phyloP scores from a whole-genome alignment of 495 filamentous ascomycete species.

The Penicillium macrosclerotiorum region DNA sequence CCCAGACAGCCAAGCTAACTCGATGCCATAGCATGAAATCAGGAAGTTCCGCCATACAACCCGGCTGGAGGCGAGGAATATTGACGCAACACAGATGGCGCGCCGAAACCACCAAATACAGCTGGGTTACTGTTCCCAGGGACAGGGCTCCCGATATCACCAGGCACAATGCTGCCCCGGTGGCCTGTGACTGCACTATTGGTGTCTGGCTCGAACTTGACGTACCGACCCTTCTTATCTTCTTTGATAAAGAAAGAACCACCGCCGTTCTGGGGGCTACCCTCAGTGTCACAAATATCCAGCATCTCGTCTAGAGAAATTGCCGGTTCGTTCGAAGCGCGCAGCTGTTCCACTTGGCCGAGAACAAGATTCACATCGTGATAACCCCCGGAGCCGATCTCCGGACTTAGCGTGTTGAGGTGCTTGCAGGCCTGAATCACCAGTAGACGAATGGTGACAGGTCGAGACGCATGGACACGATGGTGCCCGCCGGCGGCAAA shows the following conservation, averaged over 20 bases:
- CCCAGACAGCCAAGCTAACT: background rate
- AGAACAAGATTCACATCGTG: conserved; percentile 66
- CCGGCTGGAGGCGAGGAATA: conserved; percentile 40
- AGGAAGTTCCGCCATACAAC: conserved; percentile 30
- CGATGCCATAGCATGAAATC: conserved; percentile 6
- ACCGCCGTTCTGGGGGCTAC: conserved; percentile 82
- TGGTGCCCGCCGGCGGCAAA: conserved; percentile 47
- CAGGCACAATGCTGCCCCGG: conserved; percentile 43
- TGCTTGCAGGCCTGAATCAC: conserved; percentile 61
- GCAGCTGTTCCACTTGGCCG: conserved; percentile 61
- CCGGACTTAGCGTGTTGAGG: conserved; percentile 40
- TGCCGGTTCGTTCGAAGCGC: conserved; percentile 51
- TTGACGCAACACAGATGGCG: conserved; percentile 39
- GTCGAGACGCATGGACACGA: conserved; percentile 49
- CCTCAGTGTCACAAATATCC: conserved; percentile 90
- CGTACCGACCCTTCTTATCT: conserved; percentile 49
- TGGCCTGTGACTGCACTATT: conserved; percentile 39
- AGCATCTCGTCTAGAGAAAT: conserved; percentile 71
- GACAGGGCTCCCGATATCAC: conserved; percentile 53
- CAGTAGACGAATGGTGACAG: conserved; percentile 55
- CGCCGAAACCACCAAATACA: conserved; percentile 39
- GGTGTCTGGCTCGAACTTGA: conserved; percentile 61
- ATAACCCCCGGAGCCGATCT: conserved; percentile 48
- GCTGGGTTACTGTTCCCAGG: conserved; percentile 40
- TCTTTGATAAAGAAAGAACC: conserved; percentile 70